Conservation (phyloP, 305 asterid species). For the Vinca major region DNA sequence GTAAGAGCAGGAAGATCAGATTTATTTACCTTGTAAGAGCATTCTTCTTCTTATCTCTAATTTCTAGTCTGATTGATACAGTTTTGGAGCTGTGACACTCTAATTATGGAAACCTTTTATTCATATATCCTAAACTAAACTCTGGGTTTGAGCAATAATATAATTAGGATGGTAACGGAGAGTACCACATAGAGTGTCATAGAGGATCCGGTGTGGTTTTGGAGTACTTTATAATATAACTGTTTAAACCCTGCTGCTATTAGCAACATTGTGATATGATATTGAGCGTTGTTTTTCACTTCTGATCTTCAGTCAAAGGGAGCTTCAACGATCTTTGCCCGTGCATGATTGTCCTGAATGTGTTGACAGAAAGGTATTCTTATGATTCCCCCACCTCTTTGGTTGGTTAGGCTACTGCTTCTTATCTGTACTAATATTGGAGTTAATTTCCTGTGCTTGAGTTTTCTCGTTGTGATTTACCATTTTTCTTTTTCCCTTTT, state of each 20-base stretch:
- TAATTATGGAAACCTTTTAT: too few species aligned
- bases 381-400: constrained; percentile 2
- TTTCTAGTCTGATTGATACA: not conserved
- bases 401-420: not conserved
- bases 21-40: constrained; percentile 35
- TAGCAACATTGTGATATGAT: not conserved
- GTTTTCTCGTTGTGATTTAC: not conserved
- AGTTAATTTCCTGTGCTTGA: not conserved
- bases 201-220: not conserved
- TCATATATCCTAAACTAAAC: too few species aligned
- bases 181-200: too few species aligned
- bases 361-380: constrained; percentile 34
- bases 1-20: constrained; percentile 37
- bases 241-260: not conserved
- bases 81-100: too few species aligned
- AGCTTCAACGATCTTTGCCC: constrained; percentile 26
- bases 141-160: too few species aligned
- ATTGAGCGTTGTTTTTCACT: constrained; percentile 5
- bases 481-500: not conserved
- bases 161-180: too few species aligned
- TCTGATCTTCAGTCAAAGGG: constrained; percentile 33
- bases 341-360: constrained; percentile 49
- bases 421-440: not conserved
- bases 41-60: constrained; percentile 5
- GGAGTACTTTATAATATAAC: too few species aligned